Evolutionary conservation across 768 basidiomycete species (phyloP), one percentile per base, ranked within the genome.

Genomic region (Mrakia blollopis): DNA sequence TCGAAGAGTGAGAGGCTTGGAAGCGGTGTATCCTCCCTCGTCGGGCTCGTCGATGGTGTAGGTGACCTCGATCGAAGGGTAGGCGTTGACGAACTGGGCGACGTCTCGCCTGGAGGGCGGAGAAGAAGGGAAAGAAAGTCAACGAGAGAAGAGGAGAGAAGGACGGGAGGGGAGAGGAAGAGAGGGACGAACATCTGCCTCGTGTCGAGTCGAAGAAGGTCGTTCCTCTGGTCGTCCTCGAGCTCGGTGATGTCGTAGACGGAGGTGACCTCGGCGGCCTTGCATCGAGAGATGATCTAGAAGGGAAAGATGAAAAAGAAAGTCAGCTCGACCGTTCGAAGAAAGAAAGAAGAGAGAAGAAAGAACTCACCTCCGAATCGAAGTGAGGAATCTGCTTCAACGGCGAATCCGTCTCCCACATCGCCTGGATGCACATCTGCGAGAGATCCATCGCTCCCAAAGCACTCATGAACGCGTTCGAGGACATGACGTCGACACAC

Each of bases 201-300:
- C 1, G 90, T 86, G 74, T 90, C 89, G 92, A 99, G 94, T 81
- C 91, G 89, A 39, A 98, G 84, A 32, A 98, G 85, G 73, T 89
- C 85, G 75, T 89, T 92, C 50, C 97, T 88, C 81, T 92, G 87
- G 77, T 92, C 91, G 80, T 98, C 96, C 81, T 98, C 97, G 89
- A 98, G 89, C 83, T 98, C 97, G 92, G 98, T 97, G 79, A 98
- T 88, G 82, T 98, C 97, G 82, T 98, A 97, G 0, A 99, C 94
- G 0, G 92, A 91, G 78, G 93, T 92, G 73, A 97, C 86, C 11
- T 88, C 88, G 10, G 90, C 91, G 0, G 87, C 88, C 82, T 91
- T 91, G 86, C 94, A 98, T 14, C 94, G 89, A 81, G 89, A 88
- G 82, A 98, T 86, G 61, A 91, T 89, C 91, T 92, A 39, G 14